Percentiles rank a stretch among this genome's conserved stretches.
These are phyloP conservation scores for Blastocrithidia nonstop DNA, from an alignment of 208 protist species.

Conservation along the genomic window DNA sequence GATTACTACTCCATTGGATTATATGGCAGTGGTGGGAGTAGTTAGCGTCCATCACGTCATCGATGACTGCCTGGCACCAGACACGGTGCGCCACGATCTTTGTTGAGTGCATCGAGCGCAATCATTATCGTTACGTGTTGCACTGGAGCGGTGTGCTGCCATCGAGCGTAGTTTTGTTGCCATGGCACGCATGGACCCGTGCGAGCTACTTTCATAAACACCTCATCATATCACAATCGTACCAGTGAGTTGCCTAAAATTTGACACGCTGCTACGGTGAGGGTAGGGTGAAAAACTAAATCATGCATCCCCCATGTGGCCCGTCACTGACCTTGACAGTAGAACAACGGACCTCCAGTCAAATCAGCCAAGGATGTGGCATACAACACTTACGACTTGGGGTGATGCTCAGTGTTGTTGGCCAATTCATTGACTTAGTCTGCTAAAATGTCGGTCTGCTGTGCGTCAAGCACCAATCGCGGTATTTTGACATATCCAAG, in stretches of 20 bases:
- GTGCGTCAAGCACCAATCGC: slow-evolving; percentile 26
- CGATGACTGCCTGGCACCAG: slow-evolving; percentile 68
- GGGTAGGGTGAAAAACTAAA: slow-evolving; percentile 57
- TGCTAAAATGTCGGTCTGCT: slow-evolving; percentile 63
- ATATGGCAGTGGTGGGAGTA: slow-evolving; percentile 55
- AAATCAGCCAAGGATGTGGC: slow-evolving; percentile 62
- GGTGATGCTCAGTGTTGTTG: slow-evolving; percentile 75
- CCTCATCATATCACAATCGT: slow-evolving; percentile 78
- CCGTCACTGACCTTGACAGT: slow-evolving; percentile 73
- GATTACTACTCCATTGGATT: slow-evolving; percentile 45
- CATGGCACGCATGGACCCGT: slow-evolving; percentile 61
- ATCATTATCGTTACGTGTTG: slow-evolving; percentile 62
- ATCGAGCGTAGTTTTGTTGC: slow-evolving; percentile 73
- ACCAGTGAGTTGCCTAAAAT: slow-evolving; percentile 59
- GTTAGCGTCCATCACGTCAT: slow-evolving; percentile 42
- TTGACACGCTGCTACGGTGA: slow-evolving; percentile 71
- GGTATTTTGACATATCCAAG: slow-evolving; percentile 70
- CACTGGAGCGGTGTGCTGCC: slow-evolving; percentile 56
- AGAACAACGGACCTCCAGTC: slow-evolving; percentile 65
- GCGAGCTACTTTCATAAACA: slow-evolving; percentile 57
- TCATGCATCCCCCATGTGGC: slow-evolving; percentile 76
- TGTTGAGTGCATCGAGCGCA: slow-evolving; percentile 69
- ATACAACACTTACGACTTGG: slow-evolving; percentile 64
- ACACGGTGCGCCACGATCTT: slow-evolving; percentile 68
- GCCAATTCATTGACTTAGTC: slow-evolving; percentile 71